phyloP scores from a whole-genome alignment of 129 eudicot genomes.

The Dittrichia graveolens region DNA sequence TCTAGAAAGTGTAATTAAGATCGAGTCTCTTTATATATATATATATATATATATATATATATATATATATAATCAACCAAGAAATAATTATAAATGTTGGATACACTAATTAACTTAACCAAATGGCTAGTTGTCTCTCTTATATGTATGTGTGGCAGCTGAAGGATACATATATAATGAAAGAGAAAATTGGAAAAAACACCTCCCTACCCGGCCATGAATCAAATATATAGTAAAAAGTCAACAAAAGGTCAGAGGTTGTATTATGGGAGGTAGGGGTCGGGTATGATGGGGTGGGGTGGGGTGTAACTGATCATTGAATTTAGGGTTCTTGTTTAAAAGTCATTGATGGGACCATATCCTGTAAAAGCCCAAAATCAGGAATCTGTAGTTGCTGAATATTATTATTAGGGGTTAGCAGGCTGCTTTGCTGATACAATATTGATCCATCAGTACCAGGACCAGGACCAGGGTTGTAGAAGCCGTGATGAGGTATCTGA shows the following conservation, averaged over 20 bases:
- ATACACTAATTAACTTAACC: slow-evolving; percentile 17
- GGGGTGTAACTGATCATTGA: slow-evolving; percentile 6
- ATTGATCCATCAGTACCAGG: slow-evolving; percentile 22
- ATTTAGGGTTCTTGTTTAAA: slow-evolving; percentile 68
- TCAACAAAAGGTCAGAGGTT: slow-evolving; percentile 36
- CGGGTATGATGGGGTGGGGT: background rate
- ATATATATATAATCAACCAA: slow-evolving; percentile 33
- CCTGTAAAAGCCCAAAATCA: slow-evolving; percentile 80
- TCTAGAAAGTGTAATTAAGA: background rate
- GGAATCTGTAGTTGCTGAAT: slow-evolving; percentile 40
- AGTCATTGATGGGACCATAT: slow-evolving; percentile 66
- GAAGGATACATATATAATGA: slow-evolving; percentile 9
- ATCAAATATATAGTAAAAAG: slow-evolving; percentile 34
- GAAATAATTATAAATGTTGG: slow-evolving; percentile 22
- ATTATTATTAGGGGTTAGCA: slow-evolving; percentile 9
- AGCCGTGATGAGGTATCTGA: slow-evolving; percentile 43
- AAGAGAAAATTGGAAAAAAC: slow-evolving; percentile 21
- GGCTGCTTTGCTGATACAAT: slow-evolving; percentile 38
- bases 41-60: too few species aligned
- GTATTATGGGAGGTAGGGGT: slow-evolving; percentile 21
- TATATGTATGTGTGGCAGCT: slow-evolving; percentile 13
- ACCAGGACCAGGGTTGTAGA: slow-evolving; percentile 23
- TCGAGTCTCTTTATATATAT: background rate
- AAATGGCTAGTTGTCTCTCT: slow-evolving; percentile 3
- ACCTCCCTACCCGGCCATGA: slow-evolving; percentile 38